Evolutionary conservation across 2,329 filamentous ascomycete genomes (phyloP), one percentile per base, ranked within the genome.

Genomic region (Colletotrichum tamarilloi): DNA sequence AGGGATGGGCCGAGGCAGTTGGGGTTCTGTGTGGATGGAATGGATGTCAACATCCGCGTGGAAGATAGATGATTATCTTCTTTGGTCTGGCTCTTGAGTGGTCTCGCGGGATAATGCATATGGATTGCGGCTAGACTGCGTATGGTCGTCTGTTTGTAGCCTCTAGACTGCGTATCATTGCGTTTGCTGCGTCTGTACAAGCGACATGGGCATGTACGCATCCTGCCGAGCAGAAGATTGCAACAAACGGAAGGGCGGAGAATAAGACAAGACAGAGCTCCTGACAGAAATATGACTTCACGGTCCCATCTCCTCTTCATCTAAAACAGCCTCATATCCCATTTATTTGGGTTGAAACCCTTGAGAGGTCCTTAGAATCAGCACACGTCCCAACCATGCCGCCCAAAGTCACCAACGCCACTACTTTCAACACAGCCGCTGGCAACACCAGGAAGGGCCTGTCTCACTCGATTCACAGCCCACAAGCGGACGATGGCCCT

Each of bases 11-110:
- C 94, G 11, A 91, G 94, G 78, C 91, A 94, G 81, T 87, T 98
- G 76, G 95, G 95, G 1, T 96, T 95, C 77, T 95, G 92, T 82
- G 91, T 98, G 71, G 95, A 97, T 79, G 92, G 92, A 0, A 80
- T 85, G 74, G 91, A 94, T 78, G 94, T 90, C 11, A 90, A 83
- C 75, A 88, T 98, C 46, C 87, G 95, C 52, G 89, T 98, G 38
- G 93, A 95, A 79, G 71, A 85, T 62, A 82, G 81, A 24, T 24
- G 24, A 24, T 24, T 24, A 24, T 24, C 24, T 24, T 24, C 24
- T 24, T 24, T 24, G 24, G 24, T 24, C 24, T 24, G 24, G 24
- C 24, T 24, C 24, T 24, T 24, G 24, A 24, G 5, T 19, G 49
- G 55, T n/a, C 56, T 32, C n/a, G 28, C 71, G 62, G 71, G 30